These are phyloP conservation scores for Raffaelea ambrosiae DNA, from an alignment of 2,329 filamentous ascomycete genomes.

Conservation along the genomic window DNA sequence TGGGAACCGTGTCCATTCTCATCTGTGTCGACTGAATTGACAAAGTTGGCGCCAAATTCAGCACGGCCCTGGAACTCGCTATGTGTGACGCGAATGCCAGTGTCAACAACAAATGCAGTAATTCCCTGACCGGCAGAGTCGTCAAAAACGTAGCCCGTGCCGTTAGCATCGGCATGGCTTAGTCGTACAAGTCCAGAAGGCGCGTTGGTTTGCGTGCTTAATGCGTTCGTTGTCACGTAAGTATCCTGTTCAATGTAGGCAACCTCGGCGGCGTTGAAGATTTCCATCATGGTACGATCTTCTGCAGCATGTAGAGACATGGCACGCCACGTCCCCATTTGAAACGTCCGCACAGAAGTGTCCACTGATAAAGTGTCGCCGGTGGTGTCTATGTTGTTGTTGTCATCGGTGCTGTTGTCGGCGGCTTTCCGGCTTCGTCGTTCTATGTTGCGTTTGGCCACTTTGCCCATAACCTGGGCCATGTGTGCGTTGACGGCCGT, in stretches of 20 bases:
- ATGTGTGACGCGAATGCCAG: slow-evolving; percentile 51
- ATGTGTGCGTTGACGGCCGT: slow-evolving; percentile 41
- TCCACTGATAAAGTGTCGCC: background rate
- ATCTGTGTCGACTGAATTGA: slow-evolving; percentile 40
- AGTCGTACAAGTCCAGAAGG: slow-evolving; percentile 45
- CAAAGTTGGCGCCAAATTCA: slow-evolving; percentile 42
- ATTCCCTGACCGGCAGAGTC: slow-evolving; percentile 43
- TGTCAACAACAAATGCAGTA: slow-evolving; percentile 57
- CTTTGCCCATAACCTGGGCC: slow-evolving; percentile 33
- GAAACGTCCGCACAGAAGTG: slow-evolving; percentile 31
- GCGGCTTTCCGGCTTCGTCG: slow-evolving; percentile 22
- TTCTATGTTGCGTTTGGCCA: slow-evolving; percentile 43
- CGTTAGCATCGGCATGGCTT: slow-evolving; percentile 30
- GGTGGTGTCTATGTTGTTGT: background rate
- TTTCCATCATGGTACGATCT: slow-evolving; percentile 25
- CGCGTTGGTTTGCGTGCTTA: slow-evolving; percentile 43
- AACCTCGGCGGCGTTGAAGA: slow-evolving; percentile 36
- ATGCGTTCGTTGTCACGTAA: slow-evolving; percentile 26
- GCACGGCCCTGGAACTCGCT: slow-evolving; percentile 48
- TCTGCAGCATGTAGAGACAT: slow-evolving; percentile 31
- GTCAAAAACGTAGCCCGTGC: slow-evolving; percentile 41
- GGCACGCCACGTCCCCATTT: slow-evolving; percentile 42
- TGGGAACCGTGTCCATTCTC: slow-evolving; percentile 57
- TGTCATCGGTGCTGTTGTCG: background rate
- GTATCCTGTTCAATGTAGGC: slow-evolving; percentile 37